Percentiles rank a stretch among this genome's conserved stretches.
phyloP scores from a whole-genome alignment of 2,329 filamentous ascomycete species.

The Corniculantispora saksenae region DNA sequence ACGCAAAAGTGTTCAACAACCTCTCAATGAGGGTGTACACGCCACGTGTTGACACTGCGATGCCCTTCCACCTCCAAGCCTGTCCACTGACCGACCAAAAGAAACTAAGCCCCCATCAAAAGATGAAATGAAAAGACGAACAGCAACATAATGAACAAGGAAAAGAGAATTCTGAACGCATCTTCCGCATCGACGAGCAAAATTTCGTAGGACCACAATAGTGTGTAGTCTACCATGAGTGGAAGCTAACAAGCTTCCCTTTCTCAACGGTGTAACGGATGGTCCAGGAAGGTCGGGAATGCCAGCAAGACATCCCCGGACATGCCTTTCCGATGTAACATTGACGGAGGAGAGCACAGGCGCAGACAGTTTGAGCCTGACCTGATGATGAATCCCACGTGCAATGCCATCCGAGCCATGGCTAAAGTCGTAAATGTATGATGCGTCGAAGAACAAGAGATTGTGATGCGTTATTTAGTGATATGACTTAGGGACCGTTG shows the following conservation, averaged over 20 bases:
- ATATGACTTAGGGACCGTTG: background rate
- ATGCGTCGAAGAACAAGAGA: conserved; percentile 47
- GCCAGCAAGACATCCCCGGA: conserved; percentile 2
- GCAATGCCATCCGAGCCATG: conserved; percentile 41
- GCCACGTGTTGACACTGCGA: background rate
- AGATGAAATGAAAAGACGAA: conserved; percentile 28
- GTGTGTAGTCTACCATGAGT: conserved; percentile 11
- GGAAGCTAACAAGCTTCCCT: background rate
- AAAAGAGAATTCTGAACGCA: conserved; percentile 12
- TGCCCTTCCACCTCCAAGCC: background rate
- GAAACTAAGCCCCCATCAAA: conserved; percentile 22
- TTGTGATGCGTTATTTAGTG: conserved; percentile 31
- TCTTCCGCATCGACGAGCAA: conserved; percentile 14
- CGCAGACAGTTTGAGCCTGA: background rate
- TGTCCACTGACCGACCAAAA: background rate
- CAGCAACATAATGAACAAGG: conserved; percentile 29
- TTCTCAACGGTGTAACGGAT: conserved; percentile 8
- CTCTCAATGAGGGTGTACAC: too few species aligned
- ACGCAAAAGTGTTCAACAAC: too few species aligned
- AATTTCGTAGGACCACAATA: background rate
- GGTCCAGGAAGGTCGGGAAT: conserved; percentile 15
- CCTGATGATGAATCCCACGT: conserved; percentile 14
- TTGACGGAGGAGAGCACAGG: background rate
- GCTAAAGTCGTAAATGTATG: conserved; percentile 36
- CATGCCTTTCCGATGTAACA: conserved; percentile 19